These are phyloP conservation scores for Podaxis rugospora DNA, from an alignment of 768 basidiomycete species.

Conservation along the genomic window DNA sequence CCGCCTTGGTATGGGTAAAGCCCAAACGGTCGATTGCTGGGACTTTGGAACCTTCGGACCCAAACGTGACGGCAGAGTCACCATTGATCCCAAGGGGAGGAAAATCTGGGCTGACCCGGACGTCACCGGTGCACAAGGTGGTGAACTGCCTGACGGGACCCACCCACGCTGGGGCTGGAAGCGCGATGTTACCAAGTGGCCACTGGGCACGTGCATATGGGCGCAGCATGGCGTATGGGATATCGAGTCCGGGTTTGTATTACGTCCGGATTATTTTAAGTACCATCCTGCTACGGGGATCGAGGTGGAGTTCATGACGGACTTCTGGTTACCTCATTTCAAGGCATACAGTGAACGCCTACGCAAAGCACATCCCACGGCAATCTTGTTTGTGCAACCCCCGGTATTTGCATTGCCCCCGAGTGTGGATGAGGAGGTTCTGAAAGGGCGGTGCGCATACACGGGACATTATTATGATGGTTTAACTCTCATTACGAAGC, in stretches of 20 bases:
- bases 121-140: constrained; percentile 8
- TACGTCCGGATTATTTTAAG: constrained; percentile 75
- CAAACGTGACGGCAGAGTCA: constrained; percentile 63
- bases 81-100: constrained; percentile 79
- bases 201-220: constrained; percentile 80
- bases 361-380: constrained; percentile 66
- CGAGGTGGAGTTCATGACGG: constrained; percentile 63
- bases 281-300: constrained; percentile 35
- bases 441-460: constrained; percentile 66
- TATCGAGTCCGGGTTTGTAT: constrained; percentile 55
- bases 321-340: constrained; percentile 81
- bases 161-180: constrained; percentile 82
- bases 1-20: constrained; percentile 82
- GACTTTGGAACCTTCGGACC: constrained; percentile 80
- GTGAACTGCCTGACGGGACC: constrained; percentile 39
- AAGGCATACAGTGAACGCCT: constrained; percentile 51
- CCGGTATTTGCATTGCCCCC: constrained; percentile 88
- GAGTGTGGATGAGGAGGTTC: constrained; percentile 43
- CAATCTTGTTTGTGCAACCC: constrained; percentile 88
- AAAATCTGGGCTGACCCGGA: constrained; percentile 71
- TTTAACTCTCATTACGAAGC: constrained; percentile 85
- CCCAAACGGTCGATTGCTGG: constrained; percentile 80
- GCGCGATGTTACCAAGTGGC: constrained; percentile 59
- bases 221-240: constrained; percentile 92
- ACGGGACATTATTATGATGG: constrained; percentile 95